Base-by-base conservation (phyloP, 2,329 filamentous ascomycete species). In the Chaetoscypha palmicola region DNA sequence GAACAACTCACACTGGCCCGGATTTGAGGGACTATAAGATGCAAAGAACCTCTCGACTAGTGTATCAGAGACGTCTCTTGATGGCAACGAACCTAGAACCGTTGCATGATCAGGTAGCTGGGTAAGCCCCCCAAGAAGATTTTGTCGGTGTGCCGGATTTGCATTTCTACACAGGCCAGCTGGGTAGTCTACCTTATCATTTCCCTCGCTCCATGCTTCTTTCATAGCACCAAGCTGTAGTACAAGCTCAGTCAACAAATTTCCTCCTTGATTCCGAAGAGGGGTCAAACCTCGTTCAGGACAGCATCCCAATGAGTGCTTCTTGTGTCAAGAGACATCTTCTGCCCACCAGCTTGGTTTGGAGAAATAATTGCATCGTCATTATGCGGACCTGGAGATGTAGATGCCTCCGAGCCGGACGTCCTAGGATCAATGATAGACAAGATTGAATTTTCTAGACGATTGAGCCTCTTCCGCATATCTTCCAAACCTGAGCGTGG, bases 1-100 rank as follows among this genome's bases (percentile, higher is more conserved):
- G n/a, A n/a, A n/a, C 68, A 54, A 79, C 58, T 51, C 22, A 48
- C 74, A 68, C 14, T 66, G 59, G 38, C 43, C 38, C 12, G 52
- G 81, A 60, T 79, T 77, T n/a, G 75, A 72, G 38, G 74, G 76
- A 49, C 80, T 76, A 64, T 77, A 71, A 0, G 83, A 88, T 60
- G 90, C 89, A 68, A 97, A 96, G 61, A 92, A 97, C 45, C 89
- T 80, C 48, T 79, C 80, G 47, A 94, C 82, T 14, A 96, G 70
- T 16, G 86, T 80, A 57, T 94, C 78, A 16, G 89, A 81, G 14
- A 79, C 83, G 19, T 83, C 79, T 59, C 87, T 90, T 0, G 81
- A 73, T 1, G 91, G 91, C 35, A 96, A 75, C 31, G 83, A 79
- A 14, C 82, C 77, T 47, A 94, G 74, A 9, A 96, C 30, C 76